These are phyloP conservation scores for Penicillium cinerascens DNA, from an alignment of 495 filamentous ascomycete species.

Conservation along the genomic window DNA sequence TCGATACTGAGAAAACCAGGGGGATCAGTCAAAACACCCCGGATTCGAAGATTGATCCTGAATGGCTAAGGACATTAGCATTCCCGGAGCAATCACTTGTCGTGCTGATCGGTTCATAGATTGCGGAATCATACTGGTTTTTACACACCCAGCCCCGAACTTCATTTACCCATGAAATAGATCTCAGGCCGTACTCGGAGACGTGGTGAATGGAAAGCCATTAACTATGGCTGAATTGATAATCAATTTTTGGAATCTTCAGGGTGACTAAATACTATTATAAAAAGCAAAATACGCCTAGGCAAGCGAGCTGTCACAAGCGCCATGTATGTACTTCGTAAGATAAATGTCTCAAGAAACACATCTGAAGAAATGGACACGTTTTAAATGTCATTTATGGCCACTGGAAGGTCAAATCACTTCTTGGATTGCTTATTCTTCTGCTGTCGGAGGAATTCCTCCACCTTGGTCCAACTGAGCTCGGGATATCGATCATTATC, in stretches of 20 bases:
- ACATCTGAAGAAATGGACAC: not conserved
- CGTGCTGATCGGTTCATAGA: conserved; percentile 60
- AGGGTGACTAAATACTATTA: no score
- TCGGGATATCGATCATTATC: conserved; percentile 12
- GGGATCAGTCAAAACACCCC: conserved; percentile 50
- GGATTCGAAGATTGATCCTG: conserved; percentile 46
- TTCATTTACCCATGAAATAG: conserved; percentile 66
- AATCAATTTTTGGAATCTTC: no score
- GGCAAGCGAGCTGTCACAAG: no score
- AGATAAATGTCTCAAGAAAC: not conserved
- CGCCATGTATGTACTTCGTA: no score
- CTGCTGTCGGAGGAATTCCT: conserved; percentile 10
- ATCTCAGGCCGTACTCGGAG: conserved; percentile 62
- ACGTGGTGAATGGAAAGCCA: conserved; percentile 22
- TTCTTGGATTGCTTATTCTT: not conserved
- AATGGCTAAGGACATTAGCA: no score
- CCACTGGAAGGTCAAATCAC: not conserved
- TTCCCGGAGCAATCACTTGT: no score
- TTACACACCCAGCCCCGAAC: no score
- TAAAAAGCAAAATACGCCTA: no score
- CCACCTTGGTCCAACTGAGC: conserved; percentile 5
- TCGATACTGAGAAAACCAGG: conserved; percentile 22
- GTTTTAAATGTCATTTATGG: not conserved
- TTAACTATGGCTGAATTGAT: no score
- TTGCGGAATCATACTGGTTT: no score